phyloP scores from a whole-genome alignment of 208 protist species.

The Phytomonas sp. region DNA sequence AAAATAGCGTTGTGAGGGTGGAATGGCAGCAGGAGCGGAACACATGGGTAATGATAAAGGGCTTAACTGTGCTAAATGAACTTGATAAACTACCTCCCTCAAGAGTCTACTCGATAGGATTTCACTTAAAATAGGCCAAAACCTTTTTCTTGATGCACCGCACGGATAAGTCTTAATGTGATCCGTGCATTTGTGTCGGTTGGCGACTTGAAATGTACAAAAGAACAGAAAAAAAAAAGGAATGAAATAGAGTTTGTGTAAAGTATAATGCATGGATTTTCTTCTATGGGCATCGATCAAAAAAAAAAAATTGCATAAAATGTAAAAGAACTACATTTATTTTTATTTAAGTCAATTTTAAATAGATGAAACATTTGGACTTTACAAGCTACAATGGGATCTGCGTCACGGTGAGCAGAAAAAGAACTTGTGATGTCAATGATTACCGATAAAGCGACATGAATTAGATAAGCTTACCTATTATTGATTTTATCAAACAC shows the following conservation, averaged over 20 bases:
- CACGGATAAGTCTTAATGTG: not conserved
- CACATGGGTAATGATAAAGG: not conserved
- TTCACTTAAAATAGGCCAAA: not conserved
- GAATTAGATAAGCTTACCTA: not conserved
- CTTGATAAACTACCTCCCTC: too few species aligned
- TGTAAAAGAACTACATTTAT: constrained; percentile 11
- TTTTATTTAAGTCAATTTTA: not conserved
- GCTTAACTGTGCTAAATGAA: too few species aligned
- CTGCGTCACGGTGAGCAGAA: not conserved
- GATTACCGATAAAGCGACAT: not conserved
- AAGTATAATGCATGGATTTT: not conserved
- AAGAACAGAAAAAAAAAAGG: not conserved
- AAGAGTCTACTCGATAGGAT: not conserved
- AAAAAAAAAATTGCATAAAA: constrained; percentile 14
- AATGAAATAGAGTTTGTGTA: not conserved
- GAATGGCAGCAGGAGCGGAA: not conserved
- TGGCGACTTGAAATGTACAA: not conserved
- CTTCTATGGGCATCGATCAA: not conserved
- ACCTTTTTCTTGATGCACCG: not conserved
- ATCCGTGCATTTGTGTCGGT: not conserved
- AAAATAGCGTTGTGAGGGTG: not conserved
- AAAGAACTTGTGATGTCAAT: not conserved
- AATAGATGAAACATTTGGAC: not conserved
- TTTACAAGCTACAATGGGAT: not conserved
- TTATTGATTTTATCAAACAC: not conserved